A percentile compares a stretch with the other conserved stretches of the same genome.
Conservation (phyloP, 2,329 filamentous ascomycete species). For the Fusarium sp. region DNA sequence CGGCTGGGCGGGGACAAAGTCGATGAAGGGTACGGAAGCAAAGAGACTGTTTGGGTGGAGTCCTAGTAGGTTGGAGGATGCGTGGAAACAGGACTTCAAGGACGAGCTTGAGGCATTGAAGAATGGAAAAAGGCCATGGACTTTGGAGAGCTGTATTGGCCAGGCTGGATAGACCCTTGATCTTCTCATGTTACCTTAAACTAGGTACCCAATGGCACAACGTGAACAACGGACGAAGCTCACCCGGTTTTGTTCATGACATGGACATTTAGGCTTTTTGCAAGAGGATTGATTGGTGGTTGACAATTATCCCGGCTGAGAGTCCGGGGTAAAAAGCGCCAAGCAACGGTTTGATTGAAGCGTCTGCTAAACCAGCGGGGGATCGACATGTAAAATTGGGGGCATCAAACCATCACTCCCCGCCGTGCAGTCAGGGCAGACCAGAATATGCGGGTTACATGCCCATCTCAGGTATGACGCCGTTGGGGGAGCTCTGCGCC, state of each 20-base stretch:
- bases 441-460: background rate
- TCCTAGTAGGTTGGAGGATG: background rate
- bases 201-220: no score
- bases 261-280: background rate
- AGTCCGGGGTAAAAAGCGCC: conserved; percentile 5
- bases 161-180: background rate
- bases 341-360: conserved; percentile 37
- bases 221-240: background rate
- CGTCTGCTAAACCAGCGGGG: conserved; percentile 37
- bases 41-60: conserved; percentile 14
- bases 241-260: background rate
- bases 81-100: background rate
- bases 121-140: background rate
- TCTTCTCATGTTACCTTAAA: no score
- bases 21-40: conserved; percentile 12
- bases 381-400: conserved; percentile 32
- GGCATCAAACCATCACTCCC: background rate
- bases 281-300: conserved; percentile 23
- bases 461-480: conserved; percentile 13
- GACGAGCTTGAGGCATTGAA: conserved; percentile 1
- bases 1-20: conserved; percentile 16
- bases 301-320: conserved; percentile 21
- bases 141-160: background rate
- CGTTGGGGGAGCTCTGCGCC: background rate
- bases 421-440: conserved; percentile 16